Base-by-base conservation (phyloP, 2,329 filamentous ascomycete species). In the Aureobasidium sp. region DNA sequence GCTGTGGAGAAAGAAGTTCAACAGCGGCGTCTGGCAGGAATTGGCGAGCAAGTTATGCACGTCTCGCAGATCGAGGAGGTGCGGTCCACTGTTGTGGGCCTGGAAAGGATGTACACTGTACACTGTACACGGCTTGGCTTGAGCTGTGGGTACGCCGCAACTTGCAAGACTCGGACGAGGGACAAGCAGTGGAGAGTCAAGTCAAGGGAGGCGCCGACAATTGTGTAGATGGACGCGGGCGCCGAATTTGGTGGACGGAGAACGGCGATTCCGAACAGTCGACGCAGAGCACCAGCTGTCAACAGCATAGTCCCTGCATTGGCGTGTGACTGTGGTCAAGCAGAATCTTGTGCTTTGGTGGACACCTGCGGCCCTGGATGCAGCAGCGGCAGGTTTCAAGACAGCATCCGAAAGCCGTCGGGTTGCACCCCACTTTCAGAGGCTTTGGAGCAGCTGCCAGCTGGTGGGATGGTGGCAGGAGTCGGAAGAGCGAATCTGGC, bases 301-400 rank as follows among this genome's bases (percentile, higher is more conserved):
- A 44, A 44, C 35, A 29, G 39, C 12, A 39, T 24, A 9, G 53
- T 33, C 53, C 39, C 53, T 57, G 40, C 53, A 57, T 57, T 45
- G 53, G 53, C 40, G 50, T 54, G 50, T 37, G 50, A 54, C 50
- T 29, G 53, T 29, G 53, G 39, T 57, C 53, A 44, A 45, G 53
- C 39, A 57, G 53, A 57, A n/a, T 45, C 53, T 57, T 57, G 53
- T 57, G 40, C 29, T 57, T 45, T 45, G 39, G 53, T 24, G 27
- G 40, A 56, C 39, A 9, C 4, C 19, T 37, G 48, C 48, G 47
- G 47, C 15, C 45, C 31, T 24, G 47, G 35, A 37, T 48, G 45
- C 45, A 48, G 45, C 45, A 27, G 14, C 49, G 50, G 53, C 53
- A 57, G 53, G 39, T 57, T 57, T 57, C 29, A 22, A 45, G 33